These are phyloP conservation scores for Lasiosphaeria hispida DNA, from an alignment of 495 filamentous ascomycete genomes.

Conservation along the genomic window DNA sequence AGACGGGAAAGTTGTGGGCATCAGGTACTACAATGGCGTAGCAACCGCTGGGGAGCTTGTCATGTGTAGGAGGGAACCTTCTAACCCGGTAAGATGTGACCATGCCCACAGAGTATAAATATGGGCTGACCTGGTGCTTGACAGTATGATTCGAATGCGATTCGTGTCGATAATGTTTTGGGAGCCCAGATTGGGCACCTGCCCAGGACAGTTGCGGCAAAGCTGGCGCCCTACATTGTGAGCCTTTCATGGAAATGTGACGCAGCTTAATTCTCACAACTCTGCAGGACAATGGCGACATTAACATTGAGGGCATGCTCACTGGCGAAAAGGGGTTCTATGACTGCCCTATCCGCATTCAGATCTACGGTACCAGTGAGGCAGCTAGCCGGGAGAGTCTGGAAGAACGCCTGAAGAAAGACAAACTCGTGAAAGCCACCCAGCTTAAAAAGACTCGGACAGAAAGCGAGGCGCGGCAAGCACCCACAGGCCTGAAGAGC, in stretches of 20 bases:
- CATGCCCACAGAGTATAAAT: neutral
- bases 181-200: slow-evolving; percentile 79
- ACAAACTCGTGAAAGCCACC: slow-evolving; percentile 52
- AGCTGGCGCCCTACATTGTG: slow-evolving; percentile 69
- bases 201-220: slow-evolving; percentile 59
- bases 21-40: slow-evolving; percentile 72
- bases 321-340: slow-evolving; percentile 57
- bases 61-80: slow-evolving; percentile 63
- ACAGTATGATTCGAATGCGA: slow-evolving; percentile 72
- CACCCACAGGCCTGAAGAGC: slow-evolving; percentile 34
- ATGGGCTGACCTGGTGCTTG: slow-evolving; percentile 9
- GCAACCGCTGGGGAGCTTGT: slow-evolving; percentile 73
- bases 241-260: neutral
- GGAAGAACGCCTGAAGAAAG: slow-evolving; percentile 59
- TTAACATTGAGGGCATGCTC: slow-evolving; percentile 62
- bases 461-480: slow-evolving; percentile 48
- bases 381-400: slow-evolving; percentile 48
- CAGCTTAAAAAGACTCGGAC: slow-evolving; percentile 48
- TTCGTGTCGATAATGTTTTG: slow-evolving; percentile 78
- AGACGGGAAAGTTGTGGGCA: slow-evolving; percentile 73
- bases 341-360: slow-evolving; percentile 69
- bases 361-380: slow-evolving; percentile 64
- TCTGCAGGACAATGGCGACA: slow-evolving; percentile 33
- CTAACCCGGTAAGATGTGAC: slow-evolving; percentile 47
- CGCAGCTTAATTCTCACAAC: neutral